These are phyloP conservation scores for Acarospora socialis DNA, from an alignment of 2,329 filamentous ascomycete species.

Conservation along the genomic window DNA sequence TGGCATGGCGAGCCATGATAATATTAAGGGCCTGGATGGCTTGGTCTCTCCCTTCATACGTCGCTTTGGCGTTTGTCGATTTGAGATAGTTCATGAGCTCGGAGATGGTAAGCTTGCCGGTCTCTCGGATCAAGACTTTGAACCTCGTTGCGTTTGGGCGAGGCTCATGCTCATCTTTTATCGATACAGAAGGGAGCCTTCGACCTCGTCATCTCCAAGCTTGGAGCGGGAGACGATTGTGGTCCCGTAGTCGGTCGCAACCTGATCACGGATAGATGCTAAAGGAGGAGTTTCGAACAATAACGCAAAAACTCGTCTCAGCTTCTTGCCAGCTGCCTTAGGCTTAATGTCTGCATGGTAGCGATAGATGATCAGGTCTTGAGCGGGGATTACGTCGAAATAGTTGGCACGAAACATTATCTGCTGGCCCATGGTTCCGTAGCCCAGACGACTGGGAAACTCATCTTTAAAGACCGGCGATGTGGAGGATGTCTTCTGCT, in stretches of 20 bases:
- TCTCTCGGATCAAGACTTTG: slow-evolving; percentile 1
- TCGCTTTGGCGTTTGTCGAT: slow-evolving; percentile 2
- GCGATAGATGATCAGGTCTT: slow-evolving; percentile 5
- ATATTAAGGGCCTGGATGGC: slow-evolving; percentile 15
- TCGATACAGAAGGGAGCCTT: too few relatives aligned
- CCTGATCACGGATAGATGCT: not conserved
- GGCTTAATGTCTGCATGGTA: slow-evolving; percentile 6
- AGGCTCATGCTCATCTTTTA: too few relatives aligned
- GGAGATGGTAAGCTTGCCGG: slow-evolving; percentile 2
- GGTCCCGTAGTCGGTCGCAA: slow-evolving; percentile 3
- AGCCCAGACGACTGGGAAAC: slow-evolving; percentile 12
- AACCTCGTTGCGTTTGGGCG: slow-evolving; percentile 7
- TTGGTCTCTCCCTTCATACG: slow-evolving; percentile 8
- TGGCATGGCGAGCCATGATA: slow-evolving; percentile 9
- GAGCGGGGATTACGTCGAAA: slow-evolving; percentile 8
- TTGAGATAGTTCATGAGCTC: slow-evolving; percentile 7
- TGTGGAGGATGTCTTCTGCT: too few relatives aligned
- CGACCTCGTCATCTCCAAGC: not conserved
- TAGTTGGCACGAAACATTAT: slow-evolving; percentile 13
- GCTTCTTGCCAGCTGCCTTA: too few relatives aligned
- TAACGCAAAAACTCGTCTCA: slow-evolving; percentile 6
- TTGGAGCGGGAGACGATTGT: not conserved
- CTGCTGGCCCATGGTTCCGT: slow-evolving; percentile 9
- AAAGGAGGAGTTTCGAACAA: slow-evolving; percentile 3
- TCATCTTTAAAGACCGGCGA: too few relatives aligned